Base-by-base conservation (phyloP, 208 protist genomes). In the Wallacemonas rigidus region DNA sequence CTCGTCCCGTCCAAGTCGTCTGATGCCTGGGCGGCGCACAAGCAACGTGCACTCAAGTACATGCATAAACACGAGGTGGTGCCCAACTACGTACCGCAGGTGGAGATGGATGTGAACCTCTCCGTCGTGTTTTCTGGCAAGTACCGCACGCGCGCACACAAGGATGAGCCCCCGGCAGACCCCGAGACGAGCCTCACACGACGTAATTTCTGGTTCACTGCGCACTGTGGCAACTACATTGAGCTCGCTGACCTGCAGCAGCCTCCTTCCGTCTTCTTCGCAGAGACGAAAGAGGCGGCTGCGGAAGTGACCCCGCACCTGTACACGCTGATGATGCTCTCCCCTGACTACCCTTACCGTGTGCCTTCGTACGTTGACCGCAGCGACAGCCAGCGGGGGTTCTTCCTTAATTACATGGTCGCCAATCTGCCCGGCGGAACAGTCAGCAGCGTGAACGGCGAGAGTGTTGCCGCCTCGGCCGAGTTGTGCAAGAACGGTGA, bases 171-270 rank as follows among this genome's bases (percentile, higher is more conserved):
- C 1, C 80, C 82, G 3, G 81, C 86, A 15, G 79, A 78, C 43
- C 82, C 88, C 7, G 88, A 83, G 67, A 87, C 82, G 9, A 60
- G 71, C 47, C 72, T 95, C 58, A 89, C 63, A 0, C 57, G 47
- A 9, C 87, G 83, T 53, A 97, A 96, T 63, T 97, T 97, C 77
- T 96, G 91, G 93, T 93, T 93, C 75, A 96, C 93, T 2, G 77
- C 91, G 12, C 93, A 97, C 77, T 94, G 86, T 68, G 93, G 93
- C 48, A 97, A 97, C 77, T 96, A 95, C 79, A 91, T 97, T 54
- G 89, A 95, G 61, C 80, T 97, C 2, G 81, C 80, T n/a, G 88
- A 97, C 15, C 50, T 97, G 51, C 90, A 96, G 72, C 81, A 93
- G 67, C 72, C 88, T 14, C 93, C 93, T 3, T 84, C 84, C 47